Evolutionary conservation across 139 green algal species (phyloP).

Genomic region (Klebsormidium nitens): DNA sequence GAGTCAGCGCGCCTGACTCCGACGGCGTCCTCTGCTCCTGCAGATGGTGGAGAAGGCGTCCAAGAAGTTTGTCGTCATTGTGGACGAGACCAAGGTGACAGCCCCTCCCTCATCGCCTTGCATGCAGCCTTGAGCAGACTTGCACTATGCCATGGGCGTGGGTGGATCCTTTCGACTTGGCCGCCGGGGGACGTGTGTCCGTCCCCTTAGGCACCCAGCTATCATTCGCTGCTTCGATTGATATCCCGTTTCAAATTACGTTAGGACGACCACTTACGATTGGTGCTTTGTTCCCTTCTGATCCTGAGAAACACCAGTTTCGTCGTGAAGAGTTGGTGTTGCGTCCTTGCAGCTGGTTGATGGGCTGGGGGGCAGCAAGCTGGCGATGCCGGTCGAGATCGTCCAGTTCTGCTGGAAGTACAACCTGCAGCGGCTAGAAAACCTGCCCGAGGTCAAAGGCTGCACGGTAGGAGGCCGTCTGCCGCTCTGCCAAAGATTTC

Average conservation of each 20-base stretch:
- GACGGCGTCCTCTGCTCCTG: neutral
- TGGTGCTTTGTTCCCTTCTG: neutral
- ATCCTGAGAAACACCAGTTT: neutral
- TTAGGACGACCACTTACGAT: no score
- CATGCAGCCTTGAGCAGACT: no score
- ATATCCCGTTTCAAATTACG: no score
- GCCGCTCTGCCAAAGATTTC: no score
- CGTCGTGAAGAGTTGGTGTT: no score
- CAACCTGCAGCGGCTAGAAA: constrained; percentile 34
- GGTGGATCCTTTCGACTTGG: no score
- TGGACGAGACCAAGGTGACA: constrained; percentile 95
- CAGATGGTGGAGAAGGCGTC: constrained; percentile 94
- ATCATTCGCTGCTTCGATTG: no score
- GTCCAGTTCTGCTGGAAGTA: constrained; percentile 96
- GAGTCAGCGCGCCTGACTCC: no score
- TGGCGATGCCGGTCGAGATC: constrained; percentile 96
- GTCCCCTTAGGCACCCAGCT: no score
- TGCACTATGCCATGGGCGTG: no score
- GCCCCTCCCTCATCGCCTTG: no score
- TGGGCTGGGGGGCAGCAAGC: constrained; percentile 42
- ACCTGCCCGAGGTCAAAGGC: constrained; percentile 49
- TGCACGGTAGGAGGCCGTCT: constrained; percentile 87
- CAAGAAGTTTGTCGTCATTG: constrained; percentile 96
- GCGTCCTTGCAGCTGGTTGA: constrained; percentile 32
- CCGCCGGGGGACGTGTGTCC: no score